These are phyloP conservation scores for Phytophthora litchii DNA, from an alignment of 352 stramenopile species.

Conservation along the genomic window DNA sequence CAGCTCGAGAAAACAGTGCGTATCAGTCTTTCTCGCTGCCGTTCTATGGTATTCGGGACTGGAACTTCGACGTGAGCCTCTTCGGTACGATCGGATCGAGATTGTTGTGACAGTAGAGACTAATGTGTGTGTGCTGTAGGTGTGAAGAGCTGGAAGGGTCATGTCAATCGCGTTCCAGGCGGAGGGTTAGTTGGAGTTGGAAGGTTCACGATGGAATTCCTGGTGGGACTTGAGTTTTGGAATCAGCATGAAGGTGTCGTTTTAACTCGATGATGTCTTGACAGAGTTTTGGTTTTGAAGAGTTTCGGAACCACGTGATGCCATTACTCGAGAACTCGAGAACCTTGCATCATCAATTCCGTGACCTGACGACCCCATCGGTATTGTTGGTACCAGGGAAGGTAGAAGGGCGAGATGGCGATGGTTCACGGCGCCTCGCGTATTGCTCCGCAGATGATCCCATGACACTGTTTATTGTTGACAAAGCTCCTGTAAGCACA, in stretches of 20 bases:
- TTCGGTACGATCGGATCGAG: constrained; percentile 46
- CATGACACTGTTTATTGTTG: constrained; percentile 73
- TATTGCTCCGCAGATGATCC: constrained; percentile 66
- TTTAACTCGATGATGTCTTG: constrained; percentile 9
- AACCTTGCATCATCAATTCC: constrained; percentile 56
- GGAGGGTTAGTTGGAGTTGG: constrained; percentile 71
- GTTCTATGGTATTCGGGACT: constrained; percentile 80
- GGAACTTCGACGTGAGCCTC: constrained; percentile 63
- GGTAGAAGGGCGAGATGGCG: constrained; percentile 35
- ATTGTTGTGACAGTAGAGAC: neutral
- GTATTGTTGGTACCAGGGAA: constrained; percentile 78
- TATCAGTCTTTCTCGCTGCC: constrained; percentile 81
- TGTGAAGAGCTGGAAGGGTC: constrained; percentile 64
- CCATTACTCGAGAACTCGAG: constrained; percentile 69
- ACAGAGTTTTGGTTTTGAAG: constrained; percentile 75
- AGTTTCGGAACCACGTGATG: constrained; percentile 71
- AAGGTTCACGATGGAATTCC: constrained; percentile 63
- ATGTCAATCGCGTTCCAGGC: constrained; percentile 73
- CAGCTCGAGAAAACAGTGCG: constrained; percentile 30
- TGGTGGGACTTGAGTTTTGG: constrained; percentile 27
- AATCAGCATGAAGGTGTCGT: neutral
- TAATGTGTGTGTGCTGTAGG: constrained; percentile 29
- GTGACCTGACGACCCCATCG: constrained; percentile 54
- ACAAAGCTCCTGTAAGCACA: constrained; percentile 10
- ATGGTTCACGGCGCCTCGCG: constrained; percentile 37